Base-by-base conservation (phyloP, 2,329 filamentous ascomycete genomes). In the Bertia moriformis region DNA sequence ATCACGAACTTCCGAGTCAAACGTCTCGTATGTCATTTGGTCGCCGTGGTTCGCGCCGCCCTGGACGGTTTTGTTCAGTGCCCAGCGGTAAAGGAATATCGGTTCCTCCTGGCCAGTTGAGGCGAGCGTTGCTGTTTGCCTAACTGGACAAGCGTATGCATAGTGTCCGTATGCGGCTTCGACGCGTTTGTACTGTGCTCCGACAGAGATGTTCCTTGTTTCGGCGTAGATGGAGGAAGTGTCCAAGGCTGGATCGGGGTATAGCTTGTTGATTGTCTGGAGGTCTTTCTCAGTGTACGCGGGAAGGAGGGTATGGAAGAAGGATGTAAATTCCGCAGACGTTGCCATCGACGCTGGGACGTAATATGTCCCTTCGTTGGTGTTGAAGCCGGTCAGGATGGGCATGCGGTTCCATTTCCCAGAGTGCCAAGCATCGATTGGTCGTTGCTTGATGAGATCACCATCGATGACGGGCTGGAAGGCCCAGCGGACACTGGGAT, bases 51-150 rank as follows among this genome's bases (percentile, higher is more conserved):
- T 60, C 0, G 67, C 66, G 0, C 67, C 62, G 5, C 58, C 57
- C 12, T 61, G 44, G 1, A 66, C 47, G 0, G 56, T 62, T 4
- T 57, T 57, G 3, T 64, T 58, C 0, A 69, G 48, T 0, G 69
- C 69, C 70, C 70, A 71, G 48, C 69, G 65, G 43, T 72, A 72
- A 3, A 71, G 48, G 37, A 64, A 72, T 0, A 70, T 60, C 0
- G 66, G 59, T 1, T 51, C 48, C 0, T 52, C 45, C 13, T 55
- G 48, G n/a, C 45, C 40, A 0, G 48, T 36, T 3, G 58, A 55
- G 4, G 56, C 59, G 19, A 59, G 55, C 4, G 55, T 45, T 1
- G 60, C 63, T 0, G 65, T 68, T 41, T 67, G 63, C 1, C 62
- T 57, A 0, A 66, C 63, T 0, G 65, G 65, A 4, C 60, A 62